Conservation (phyloP, 1,139 yeast species). For the Yarrowia galli region DNA sequence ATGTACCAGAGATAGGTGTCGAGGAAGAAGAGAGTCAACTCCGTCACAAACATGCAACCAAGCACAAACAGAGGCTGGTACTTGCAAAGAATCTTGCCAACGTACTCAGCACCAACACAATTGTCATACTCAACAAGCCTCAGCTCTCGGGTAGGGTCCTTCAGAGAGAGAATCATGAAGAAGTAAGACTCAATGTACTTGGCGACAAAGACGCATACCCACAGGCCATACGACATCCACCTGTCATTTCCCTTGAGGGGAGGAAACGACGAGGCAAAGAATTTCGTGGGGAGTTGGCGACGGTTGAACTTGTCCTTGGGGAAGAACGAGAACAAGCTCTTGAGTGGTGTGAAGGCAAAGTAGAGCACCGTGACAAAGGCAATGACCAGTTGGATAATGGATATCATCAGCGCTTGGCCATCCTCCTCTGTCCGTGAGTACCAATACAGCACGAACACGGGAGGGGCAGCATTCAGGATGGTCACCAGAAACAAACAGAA, state of each 20-base stretch:
- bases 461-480: conserved; percentile 79
- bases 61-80: conserved; percentile 88
- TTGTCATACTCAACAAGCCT: conserved; percentile 69
- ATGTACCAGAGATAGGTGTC: conserved; percentile 99
- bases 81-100: conserved; percentile 72
- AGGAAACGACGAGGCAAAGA: conserved; percentile 68
- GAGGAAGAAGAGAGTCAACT: conserved; percentile 91
- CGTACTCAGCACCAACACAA: conserved; percentile 92
- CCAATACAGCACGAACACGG: conserved; percentile 80
- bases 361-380: conserved; percentile 83
- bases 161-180: conserved; percentile 86
- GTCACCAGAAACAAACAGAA: conserved; percentile 73
- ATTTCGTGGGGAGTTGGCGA: conserved; percentile 51
- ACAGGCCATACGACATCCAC: conserved; percentile 94
- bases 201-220: conserved; percentile 89
- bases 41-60: conserved; percentile 91
- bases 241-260: conserved; percentile 84
- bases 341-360: conserved; percentile 93
- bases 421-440: conserved; percentile 71
- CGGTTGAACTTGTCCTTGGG: conserved; percentile 45
- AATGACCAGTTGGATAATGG: conserved; percentile 91
- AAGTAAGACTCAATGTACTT: conserved; percentile 89
- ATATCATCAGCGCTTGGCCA: conserved; percentile 77
- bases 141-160: conserved; percentile 89
- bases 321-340: conserved; percentile 91